Conservation (phyloP, 2,329 filamentous ascomycete genomes). For the Claviceps capensis region DNA sequence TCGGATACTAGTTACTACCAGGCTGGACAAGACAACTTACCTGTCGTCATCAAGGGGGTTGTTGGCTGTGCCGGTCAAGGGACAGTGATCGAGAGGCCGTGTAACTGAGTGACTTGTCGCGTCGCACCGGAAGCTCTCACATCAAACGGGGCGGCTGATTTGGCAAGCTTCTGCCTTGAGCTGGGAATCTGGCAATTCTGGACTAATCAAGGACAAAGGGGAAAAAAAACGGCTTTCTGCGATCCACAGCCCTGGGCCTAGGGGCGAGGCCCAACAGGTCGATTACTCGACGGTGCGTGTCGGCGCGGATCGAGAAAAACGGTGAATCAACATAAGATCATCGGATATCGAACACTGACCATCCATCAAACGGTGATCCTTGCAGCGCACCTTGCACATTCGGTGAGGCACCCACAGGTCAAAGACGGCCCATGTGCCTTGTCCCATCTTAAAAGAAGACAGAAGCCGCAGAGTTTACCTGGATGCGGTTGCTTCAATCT, state of each 20-base stretch:
- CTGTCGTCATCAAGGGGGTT: no score
- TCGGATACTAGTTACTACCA: no score
- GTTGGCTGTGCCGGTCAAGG: no score
- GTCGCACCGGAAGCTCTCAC: neutral
- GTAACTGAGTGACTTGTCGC: neutral
- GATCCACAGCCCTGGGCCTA: no score
- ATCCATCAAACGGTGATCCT: no score
- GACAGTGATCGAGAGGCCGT: neutral
- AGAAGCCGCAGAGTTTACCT: neutral
- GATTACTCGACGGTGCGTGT: neutral
- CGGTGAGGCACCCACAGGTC: neutral
- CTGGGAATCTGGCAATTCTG: no score
- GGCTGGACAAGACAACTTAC: no score
- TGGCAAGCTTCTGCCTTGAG: no score
- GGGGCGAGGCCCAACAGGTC: neutral
- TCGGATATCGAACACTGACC: no score
- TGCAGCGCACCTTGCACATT: neutral
- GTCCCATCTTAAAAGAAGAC: neutral
- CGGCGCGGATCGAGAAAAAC: neutral
- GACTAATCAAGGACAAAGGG: neutral
- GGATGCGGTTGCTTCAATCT: constrained; percentile 17
- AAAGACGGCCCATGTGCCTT: no score
- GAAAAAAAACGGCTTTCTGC: neutral
- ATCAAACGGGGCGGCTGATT: neutral
- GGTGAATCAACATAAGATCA: no score